phyloP scores from a whole-genome alignment of 345 rosid genomes.

The Eucalyptus erythrocorys region DNA sequence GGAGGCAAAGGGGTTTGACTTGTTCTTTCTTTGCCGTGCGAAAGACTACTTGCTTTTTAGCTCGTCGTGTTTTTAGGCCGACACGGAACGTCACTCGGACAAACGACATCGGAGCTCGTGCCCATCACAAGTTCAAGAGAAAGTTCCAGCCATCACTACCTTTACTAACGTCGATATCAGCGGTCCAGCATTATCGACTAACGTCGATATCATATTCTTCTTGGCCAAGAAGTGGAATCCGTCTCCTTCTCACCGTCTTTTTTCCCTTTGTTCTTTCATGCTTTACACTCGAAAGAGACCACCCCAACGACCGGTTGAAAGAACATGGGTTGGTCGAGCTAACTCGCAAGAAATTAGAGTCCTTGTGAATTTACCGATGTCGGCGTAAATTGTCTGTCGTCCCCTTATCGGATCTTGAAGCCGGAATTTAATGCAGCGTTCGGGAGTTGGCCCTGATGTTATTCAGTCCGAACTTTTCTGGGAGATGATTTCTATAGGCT shows the following conservation, averaged over 20 bases:
- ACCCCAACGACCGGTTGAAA: background rate
- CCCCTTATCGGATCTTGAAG: background rate
- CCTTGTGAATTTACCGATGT: background rate
- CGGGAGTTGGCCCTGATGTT: background rate
- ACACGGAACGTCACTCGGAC: background rate
- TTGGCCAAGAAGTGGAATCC: background rate
- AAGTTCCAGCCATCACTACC: background rate
- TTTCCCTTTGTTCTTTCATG: fast-evolving
- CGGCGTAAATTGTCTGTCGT: background rate
- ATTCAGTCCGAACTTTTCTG: background rate
- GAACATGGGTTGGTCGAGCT: background rate
- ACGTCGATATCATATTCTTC: background rate
- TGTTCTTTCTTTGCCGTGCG: background rate
- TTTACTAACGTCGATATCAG: background rate
- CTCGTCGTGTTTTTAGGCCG: background rate
- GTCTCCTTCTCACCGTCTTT: background rate
- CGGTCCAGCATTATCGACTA: background rate
- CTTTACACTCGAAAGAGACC: background rate
- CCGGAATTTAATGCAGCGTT: background rate
- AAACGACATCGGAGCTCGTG: background rate
- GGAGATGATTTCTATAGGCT: background rate
- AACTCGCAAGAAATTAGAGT: background rate
- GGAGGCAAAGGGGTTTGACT: fast-evolving
- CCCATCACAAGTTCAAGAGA: background rate
- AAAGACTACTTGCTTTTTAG: background rate